phyloP scores from a whole-genome alignment of 306 rosid species.

The Trichosanthes truncata region DNA sequence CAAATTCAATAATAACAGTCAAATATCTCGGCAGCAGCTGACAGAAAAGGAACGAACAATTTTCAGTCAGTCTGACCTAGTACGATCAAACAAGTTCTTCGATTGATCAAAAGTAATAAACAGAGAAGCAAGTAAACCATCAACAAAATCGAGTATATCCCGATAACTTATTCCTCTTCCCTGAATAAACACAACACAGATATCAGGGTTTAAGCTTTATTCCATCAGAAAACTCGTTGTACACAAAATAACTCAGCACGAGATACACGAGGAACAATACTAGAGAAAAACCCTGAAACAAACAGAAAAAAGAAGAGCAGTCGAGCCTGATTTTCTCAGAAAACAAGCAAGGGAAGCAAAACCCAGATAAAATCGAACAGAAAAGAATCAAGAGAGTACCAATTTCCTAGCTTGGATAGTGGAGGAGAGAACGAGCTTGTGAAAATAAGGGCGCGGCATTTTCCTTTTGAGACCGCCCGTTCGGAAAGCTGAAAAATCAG shows the following conservation, averaged over 20 bases:
- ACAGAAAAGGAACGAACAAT: not conserved
- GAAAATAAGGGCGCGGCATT: slow-evolving; percentile 71
- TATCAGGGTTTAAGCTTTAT: not conserved
- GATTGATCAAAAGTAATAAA: not conserved
- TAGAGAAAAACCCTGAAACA: not conserved
- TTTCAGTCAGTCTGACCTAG: not conserved
- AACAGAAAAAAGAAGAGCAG: not conserved
- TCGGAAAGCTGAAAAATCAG: slow-evolving; percentile 14
- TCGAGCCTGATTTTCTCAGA: not conserved
- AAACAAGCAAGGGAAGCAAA: not conserved
- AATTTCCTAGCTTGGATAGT: slow-evolving; percentile 55
- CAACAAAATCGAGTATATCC: not conserved
- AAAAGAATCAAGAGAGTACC: slow-evolving; percentile 35
- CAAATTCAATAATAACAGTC: not conserved
- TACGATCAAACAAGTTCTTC: not conserved
- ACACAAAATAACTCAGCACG: not conserved
- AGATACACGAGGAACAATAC: not conserved
- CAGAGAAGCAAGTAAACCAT: not conserved
- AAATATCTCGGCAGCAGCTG: not conserved
- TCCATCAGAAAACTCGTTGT: not conserved
- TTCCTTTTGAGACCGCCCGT: slow-evolving; percentile 14
- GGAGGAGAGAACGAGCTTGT: slow-evolving; percentile 70
- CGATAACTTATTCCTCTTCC: not conserved
- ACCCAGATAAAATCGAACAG: not conserved
- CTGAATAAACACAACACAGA: not conserved